Conservation (phyloP, 2,329 filamentous ascomycete genomes). For the Pseudonectria foliicola region DNA sequence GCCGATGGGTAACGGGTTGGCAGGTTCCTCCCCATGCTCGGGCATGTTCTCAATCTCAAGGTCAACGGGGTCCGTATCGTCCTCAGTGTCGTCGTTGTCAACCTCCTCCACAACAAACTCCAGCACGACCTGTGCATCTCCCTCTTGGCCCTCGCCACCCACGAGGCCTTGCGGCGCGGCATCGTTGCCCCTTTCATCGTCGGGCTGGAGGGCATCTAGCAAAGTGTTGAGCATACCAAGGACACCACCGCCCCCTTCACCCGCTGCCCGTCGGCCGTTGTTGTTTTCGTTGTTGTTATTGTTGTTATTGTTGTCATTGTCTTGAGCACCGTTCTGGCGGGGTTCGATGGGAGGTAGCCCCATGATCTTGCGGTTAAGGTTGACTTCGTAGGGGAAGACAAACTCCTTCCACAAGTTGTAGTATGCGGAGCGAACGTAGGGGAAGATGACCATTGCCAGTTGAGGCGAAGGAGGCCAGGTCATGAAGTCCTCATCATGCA, state of each 20-base stretch:
- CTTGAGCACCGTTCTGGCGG: constrained; percentile 10
- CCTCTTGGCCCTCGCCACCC: constrained; percentile 13
- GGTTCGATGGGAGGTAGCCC: constrained; percentile 29
- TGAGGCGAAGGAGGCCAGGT: constrained; percentile 48
- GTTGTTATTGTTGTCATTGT: constrained; percentile 12
- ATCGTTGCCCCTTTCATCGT: constrained; percentile 22
- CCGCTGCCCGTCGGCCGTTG: constrained; percentile 17
- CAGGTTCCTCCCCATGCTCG: constrained; percentile 3
- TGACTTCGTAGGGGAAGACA: constrained; percentile 39
- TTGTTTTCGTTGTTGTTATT: constrained; percentile 10
- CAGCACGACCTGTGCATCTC: constrained; percentile 24
- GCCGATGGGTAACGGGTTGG: neutral
- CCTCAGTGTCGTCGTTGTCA: constrained; percentile 32
- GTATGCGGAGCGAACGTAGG: constrained; percentile 39
- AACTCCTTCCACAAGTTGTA: constrained; percentile 39
- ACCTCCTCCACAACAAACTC: constrained; percentile 29
- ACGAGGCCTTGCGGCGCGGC: constrained; percentile 13
- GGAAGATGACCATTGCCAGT: constrained; percentile 43
- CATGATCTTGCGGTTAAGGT: constrained; percentile 40
- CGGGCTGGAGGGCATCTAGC: constrained; percentile 29
- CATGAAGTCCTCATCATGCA: constrained; percentile 38
- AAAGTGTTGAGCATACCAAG: constrained; percentile 30
- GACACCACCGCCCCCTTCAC: constrained; percentile 20
- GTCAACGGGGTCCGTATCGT: constrained; percentile 30
- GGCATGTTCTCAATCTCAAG: constrained; percentile 14